Conservation (phyloP, 2,329 filamentous ascomycete species). For the Colletotrichum plurivorum region DNA sequence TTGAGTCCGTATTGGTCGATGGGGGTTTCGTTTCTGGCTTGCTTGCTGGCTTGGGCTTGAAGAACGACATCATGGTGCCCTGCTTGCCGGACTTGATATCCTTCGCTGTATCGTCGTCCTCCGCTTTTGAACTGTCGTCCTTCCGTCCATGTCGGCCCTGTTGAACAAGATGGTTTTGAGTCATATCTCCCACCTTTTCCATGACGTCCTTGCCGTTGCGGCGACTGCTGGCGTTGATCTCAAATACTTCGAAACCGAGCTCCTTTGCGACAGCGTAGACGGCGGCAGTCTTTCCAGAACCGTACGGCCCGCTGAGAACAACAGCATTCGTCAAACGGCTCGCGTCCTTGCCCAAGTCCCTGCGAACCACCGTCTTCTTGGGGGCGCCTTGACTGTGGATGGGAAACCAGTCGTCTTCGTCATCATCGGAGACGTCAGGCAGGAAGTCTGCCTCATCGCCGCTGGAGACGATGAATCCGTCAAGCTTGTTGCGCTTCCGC, state of each 20-base stretch:
- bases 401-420: conserved; percentile 54
- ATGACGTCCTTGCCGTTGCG: conserved; percentile 91
- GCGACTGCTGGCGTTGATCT: conserved; percentile 88
- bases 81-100: conserved; percentile 80
- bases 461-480: conserved; percentile 84
- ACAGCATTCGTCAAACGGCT: conserved; percentile 79
- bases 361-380: conserved; percentile 70
- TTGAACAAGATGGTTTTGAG: conserved; percentile 89
- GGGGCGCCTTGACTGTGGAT: conserved; percentile 57
- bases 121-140: conserved; percentile 49
- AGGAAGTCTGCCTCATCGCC: conserved; percentile 81
- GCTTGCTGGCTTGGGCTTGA: conserved; percentile 68
- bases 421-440: conserved; percentile 76
- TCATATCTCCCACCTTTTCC: conserved; percentile 97
- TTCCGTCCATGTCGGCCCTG: conserved; percentile 56
- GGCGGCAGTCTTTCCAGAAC: conserved; percentile 93
- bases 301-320: conserved; percentile 89
- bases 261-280: conserved; percentile 94
- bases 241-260: conserved; percentile 93
- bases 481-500: conserved; percentile 80
- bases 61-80: conserved; percentile 85
- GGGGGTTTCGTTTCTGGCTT: conserved; percentile 44
- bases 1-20: neutral
- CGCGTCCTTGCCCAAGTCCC: conserved; percentile 58
- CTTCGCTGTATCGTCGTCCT: conserved; percentile 64